Conservation (phyloP, 352 stramenopile genomes). For the Pythium oligandrum region DNA sequence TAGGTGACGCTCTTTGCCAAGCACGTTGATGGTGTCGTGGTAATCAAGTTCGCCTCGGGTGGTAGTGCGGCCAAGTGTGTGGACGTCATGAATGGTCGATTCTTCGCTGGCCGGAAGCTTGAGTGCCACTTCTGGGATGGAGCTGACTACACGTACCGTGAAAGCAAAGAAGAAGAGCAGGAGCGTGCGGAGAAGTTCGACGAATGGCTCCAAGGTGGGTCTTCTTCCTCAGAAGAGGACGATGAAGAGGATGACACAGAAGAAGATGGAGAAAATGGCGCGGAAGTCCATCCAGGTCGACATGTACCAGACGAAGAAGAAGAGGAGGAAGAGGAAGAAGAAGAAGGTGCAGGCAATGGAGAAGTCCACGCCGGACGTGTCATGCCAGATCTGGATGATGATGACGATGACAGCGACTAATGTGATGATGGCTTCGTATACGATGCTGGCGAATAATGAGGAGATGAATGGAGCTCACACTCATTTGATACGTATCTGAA, state of each 20-base stretch:
- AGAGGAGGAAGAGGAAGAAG: conserved; percentile 20
- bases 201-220: conserved; percentile 90
- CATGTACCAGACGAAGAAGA: conserved; percentile 24
- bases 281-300: conserved; percentile 9
- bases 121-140: conserved; percentile 94
- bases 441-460: too few relatives aligned
- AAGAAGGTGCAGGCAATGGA: conserved; percentile 5
- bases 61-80: conserved; percentile 83
- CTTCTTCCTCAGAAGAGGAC: conserved; percentile 51
- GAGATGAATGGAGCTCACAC: too few relatives aligned
- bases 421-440: not conserved
- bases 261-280: not conserved
- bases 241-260: conserved; percentile 14
- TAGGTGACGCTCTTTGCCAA: conserved; percentile 96
- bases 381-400: conserved; percentile 47
- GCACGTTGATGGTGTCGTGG: conserved; percentile 88
- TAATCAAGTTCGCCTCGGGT: conserved; percentile 92
- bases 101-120: conserved; percentile 85
- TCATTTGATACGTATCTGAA: too few relatives aligned
- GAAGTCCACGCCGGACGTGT: conserved; percentile 48
- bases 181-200: conserved; percentile 91
- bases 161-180: conserved; percentile 76
- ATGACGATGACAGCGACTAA: conserved; percentile 21
- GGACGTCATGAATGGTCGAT: conserved; percentile 86
- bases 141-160: conserved; percentile 89